Evolutionary conservation across 495 filamentous ascomycete genomes (phyloP), one percentile per base, ranked within the genome.

Genomic region (Penicillium fimorum): DNA sequence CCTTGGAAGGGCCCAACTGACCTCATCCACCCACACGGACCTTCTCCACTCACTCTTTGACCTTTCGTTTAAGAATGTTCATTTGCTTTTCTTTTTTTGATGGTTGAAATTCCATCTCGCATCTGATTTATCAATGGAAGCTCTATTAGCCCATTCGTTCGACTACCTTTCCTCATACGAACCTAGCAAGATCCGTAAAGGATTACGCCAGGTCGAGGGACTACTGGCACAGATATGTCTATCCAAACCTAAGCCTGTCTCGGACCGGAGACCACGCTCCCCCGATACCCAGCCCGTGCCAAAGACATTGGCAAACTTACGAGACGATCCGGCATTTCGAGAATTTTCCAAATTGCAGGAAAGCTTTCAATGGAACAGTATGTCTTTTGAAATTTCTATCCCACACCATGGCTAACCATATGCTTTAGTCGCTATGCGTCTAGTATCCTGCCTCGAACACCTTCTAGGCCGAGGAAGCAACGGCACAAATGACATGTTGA

Each of bases 321-420:
- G 79, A 53, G 84, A 88, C 60, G 94, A 98, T 70, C 91, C 89
- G 25, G 94, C 93, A 10, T 98, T 96, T 66, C 78, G 90, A 50
- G 94, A 97, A 69, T 98, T 97, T 75, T 96, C 96, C 77, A 90
- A 96, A 65, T 69, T 97, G 49, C 94, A 98, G 70, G 93, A 96
- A 64, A 87, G 93, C 11, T 98, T 98, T 72, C 89, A 96, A 74
- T 98, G 92, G 90, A 98, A 98, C 74, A 84, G 87, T 90, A 69
- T 33, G 78, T 64, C 46, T 38, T 18, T 15, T 17, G n/a, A 46
- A 40, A 13, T 43, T 41, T 51, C 44, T 53, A 55, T 63, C 24
- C 56, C 20, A 24, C 9, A 22, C 8, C 6, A 2, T 15, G 12
- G 18, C 42, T 38, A 13, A 57, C 22, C 20, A 8, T 30, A 10